Percentiles rank a stretch among this genome's conserved stretches.
Conservation (phyloP, 2,329 filamentous ascomycete species). For the Penicillium sp. region DNA sequence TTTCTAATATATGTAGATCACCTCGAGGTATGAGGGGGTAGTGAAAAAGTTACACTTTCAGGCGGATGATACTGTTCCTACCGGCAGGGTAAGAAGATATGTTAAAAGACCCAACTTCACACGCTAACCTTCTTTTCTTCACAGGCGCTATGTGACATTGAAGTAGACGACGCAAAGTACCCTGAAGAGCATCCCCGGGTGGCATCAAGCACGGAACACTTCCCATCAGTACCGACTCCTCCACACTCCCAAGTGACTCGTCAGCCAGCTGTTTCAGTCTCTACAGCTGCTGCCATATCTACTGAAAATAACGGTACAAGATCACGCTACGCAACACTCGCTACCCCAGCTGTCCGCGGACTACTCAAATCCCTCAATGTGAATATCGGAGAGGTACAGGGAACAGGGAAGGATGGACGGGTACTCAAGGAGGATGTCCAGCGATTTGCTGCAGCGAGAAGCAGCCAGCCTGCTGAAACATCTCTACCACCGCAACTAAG, state of each 20-base stretch:
- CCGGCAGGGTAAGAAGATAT: conserved; percentile 66
- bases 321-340: conserved; percentile 74
- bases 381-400: conserved; percentile 76
- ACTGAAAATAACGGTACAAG: conserved; percentile 22
- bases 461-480: conserved; percentile 33
- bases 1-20: conserved; percentile 70
- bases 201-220: conserved; percentile 32
- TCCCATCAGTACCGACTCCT: conserved; percentile 24
- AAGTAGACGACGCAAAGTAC: conserved; percentile 79
- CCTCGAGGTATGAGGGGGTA: conserved; percentile 90
- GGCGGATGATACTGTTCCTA: conserved; percentile 92
- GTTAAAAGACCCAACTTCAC: not conserved
- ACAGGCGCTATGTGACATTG: conserved; percentile 89
- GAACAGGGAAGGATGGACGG: conserved; percentile 87
- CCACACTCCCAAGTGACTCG: conserved; percentile 20
- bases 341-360: conserved; percentile 91
- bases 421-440: conserved; percentile 93
- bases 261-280: conserved; percentile 20
- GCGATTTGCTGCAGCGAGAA: conserved; percentile 65
- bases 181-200: conserved; percentile 57
- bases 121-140: conserved; percentile 13
- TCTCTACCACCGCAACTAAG: conserved; percentile 55
- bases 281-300: conserved; percentile 15
- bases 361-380: conserved; percentile 79
- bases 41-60: conserved; percentile 97